These are phyloP conservation scores for Entonaema liquescens DNA, from an alignment of 495 filamentous ascomycete genomes.

Conservation along the genomic window DNA sequence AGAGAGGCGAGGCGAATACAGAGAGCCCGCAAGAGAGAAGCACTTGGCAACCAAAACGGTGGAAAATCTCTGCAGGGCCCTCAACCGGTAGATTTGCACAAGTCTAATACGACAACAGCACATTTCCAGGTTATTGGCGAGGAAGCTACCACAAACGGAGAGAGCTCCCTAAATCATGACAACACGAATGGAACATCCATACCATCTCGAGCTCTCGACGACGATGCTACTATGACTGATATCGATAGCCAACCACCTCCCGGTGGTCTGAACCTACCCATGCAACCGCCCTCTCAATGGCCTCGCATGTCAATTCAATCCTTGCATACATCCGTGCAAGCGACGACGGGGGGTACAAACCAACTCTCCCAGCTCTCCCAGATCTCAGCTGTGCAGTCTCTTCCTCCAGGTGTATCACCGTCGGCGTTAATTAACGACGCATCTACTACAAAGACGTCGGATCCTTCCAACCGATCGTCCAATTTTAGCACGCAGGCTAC, in stretches of 20 bases:
- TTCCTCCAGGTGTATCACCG: slow-evolving; percentile 79
- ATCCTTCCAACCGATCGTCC: slow-evolving; percentile 67
- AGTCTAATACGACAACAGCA: slow-evolving; percentile 59
- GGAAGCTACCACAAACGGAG: slow-evolving; percentile 60
- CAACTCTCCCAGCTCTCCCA: slow-evolving; percentile 70
- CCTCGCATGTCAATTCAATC: slow-evolving; percentile 38
- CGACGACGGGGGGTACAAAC: slow-evolving; percentile 50
- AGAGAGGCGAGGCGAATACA: slow-evolving; percentile 67
- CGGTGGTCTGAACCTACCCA: slow-evolving; percentile 43
- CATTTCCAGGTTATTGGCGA: slow-evolving; percentile 59
- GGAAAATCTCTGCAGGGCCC: slow-evolving; percentile 45
- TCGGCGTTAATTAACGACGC: slow-evolving; percentile 83
- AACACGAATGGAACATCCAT: slow-evolving; percentile 74
- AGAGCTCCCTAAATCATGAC: slow-evolving; percentile 57
- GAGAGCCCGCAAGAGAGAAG: slow-evolving; percentile 64
- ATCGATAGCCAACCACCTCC: slow-evolving; percentile 61
- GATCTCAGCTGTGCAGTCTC: slow-evolving; percentile 73
- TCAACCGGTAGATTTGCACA: slow-evolving; percentile 60
- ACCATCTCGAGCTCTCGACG: slow-evolving; percentile 61
- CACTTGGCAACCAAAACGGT: slow-evolving; percentile 49
- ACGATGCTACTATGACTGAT: slow-evolving; percentile 67
- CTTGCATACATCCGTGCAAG: slow-evolving; percentile 44
- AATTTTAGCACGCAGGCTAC: slow-evolving; percentile 71
- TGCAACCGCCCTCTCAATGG: slow-evolving; percentile 49
- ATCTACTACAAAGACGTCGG: slow-evolving; percentile 81